Evolutionary conservation across 441 rosid species (phyloP).

Genomic region (Pelargonium australe): DNA sequence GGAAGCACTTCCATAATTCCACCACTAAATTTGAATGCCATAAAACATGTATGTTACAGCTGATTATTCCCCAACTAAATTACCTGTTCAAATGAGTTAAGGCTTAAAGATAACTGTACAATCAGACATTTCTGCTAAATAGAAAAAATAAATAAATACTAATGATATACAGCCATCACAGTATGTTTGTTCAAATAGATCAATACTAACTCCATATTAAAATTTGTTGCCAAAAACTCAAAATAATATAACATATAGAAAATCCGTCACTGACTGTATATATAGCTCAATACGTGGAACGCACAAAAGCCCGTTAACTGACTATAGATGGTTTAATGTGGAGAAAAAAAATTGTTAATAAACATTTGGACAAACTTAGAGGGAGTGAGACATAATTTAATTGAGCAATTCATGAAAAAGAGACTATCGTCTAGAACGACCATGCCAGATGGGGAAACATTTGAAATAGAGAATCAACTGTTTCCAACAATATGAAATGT

Average conservation of each 20-base stretch:
- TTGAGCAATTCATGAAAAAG: not conserved
- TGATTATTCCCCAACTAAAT: constrained; percentile 19
- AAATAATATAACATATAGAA: not conserved
- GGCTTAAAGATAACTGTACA: constrained; percentile 3
- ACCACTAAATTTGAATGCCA: constrained; percentile 23
- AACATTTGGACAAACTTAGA: not conserved
- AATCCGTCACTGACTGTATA: not conserved
- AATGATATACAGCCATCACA: not conserved
- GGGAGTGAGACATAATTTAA: not conserved
- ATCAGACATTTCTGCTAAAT: constrained; percentile 6
- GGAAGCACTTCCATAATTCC: constrained; percentile 54
- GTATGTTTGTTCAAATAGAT: not conserved
- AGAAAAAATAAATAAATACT: not conserved
- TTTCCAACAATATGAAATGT: not conserved
- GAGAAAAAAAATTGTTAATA: not conserved
- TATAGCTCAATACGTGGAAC: not conserved
- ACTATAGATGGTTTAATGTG: not conserved
- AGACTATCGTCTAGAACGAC: not conserved
- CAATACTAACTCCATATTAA: not conserved
- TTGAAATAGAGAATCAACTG: not conserved
- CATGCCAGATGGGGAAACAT: not conserved
- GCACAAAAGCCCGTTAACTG: constrained; percentile 2
- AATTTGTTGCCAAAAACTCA: not conserved
- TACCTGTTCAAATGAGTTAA: constrained; percentile 30
- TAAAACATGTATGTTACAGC: constrained; percentile 24